These are phyloP conservation scores for Tulasnella sp. DNA, from an alignment of 768 basidiomycete genomes.

Conservation along the genomic window DNA sequence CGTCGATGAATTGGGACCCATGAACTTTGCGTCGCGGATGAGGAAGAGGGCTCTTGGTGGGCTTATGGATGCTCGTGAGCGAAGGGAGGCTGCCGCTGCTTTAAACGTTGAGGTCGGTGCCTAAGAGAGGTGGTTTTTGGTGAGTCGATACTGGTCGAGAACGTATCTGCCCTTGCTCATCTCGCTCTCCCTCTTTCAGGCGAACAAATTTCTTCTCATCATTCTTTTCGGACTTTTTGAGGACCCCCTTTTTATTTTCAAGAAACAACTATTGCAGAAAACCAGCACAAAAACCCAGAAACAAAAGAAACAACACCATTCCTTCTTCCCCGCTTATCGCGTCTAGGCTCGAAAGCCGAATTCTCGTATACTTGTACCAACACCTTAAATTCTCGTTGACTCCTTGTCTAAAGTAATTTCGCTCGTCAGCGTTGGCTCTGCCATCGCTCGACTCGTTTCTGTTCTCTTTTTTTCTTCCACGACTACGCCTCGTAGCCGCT, in stretches of 20 bases:
- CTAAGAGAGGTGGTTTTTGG: not conserved
- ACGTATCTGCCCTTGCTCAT: not conserved
- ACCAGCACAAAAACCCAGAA: constrained; percentile 12
- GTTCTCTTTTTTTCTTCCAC: not conserved
- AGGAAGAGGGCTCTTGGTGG: constrained; percentile 81
- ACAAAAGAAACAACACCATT: constrained; percentile 8
- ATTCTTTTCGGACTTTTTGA: constrained; percentile 8
- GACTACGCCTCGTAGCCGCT: not conserved
- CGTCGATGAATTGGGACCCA: constrained; percentile 78
- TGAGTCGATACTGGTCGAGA: not conserved
- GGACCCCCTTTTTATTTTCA: not conserved
- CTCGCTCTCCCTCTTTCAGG: not conserved
- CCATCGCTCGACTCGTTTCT: not conserved
- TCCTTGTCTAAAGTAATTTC: constrained; percentile 3
- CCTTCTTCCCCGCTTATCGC: not conserved
- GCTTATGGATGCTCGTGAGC: constrained; percentile 76
- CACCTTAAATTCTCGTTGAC: not conserved
- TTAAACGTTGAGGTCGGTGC: constrained; percentile 52
- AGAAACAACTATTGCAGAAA: constrained; percentile 1
- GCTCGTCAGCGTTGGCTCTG: not conserved
- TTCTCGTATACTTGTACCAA: constrained; percentile 16
- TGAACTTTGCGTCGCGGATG: constrained; percentile 85
- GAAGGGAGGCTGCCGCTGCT: constrained; percentile 49
- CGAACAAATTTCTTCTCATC: not conserved
- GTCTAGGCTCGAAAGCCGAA: not conserved